Base-by-base conservation (phyloP, 495 filamentous ascomycete species). In the Chaetomium fimeti region DNA sequence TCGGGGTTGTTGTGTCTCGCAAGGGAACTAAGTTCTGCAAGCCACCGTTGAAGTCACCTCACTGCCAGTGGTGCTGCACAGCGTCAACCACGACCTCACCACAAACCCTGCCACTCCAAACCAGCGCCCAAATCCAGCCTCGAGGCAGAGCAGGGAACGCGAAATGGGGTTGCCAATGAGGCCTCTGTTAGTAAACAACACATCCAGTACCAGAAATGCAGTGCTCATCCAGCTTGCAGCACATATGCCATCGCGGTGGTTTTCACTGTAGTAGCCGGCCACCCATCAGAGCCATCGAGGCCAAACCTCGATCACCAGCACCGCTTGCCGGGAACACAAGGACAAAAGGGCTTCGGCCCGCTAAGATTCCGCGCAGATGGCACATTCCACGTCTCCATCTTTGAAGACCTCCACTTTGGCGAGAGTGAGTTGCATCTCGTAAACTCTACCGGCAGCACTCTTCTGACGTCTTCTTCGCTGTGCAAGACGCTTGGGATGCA, bases 361-460 rank as follows among this genome's bases (percentile, higher is more conserved):
- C 76, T 81, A 6, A 71, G 62, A n/a, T 78, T 81, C 64, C 69
- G 65, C 6, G 4, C 57, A 2, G 72, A 77, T 36, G 79, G 76
- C 20, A 74, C 64, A 0, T 82, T 82, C 62, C 79, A 79, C 57
- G 69, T 91, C 28, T 74, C 83, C 20, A 78, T 91, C 29, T 89
- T 91, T 65, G 77, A 83, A 25, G 89, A 91, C 68, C 68, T 91
- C 22, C 88, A 91, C 72, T 90, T 87, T 65, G 88, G 85, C 12
- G 88, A 91, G 70, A 79, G 84, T 84, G 76, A 65, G 75, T 65
- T 25, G 22, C 22, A 49, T 11, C 24, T 13, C 32, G 6, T 22
- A 3, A 2, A 0, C 2, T 1, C 9, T 42, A 16, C 3, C 15
- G 11, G 22, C 12, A 3, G 20, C 29, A 7, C 24, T 36, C 20